phyloP scores from a whole-genome alignment of 345 rosid genomes.

The Brassica carinata region DNA sequence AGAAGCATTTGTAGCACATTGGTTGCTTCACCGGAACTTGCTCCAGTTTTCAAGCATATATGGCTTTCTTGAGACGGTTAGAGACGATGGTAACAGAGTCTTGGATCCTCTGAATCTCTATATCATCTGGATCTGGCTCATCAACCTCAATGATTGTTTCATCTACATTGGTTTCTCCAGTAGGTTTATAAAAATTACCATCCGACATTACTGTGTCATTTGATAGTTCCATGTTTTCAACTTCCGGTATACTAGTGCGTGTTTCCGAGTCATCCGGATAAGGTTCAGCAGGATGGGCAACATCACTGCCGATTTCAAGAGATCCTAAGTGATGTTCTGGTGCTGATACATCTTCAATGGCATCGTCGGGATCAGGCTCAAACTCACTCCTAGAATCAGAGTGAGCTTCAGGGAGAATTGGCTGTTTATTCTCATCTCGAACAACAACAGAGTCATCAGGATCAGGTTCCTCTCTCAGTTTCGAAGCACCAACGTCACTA shows the following conservation, averaged over 20 bases:
- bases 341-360: conserved; percentile 16
- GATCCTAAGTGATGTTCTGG: conserved; percentile 11
- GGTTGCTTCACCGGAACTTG: conserved; percentile 49
- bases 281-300: conserved; percentile 43
- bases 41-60: conserved; percentile 59
- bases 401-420: conserved; percentile 4
- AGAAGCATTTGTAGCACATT: conserved; percentile 61
- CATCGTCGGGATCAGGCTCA: conserved; percentile 57
- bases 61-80: conserved; percentile 67
- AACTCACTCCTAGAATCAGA: conserved; percentile 33
- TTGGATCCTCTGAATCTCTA: conserved; percentile 76
- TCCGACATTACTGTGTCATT: conserved; percentile 14
- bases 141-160: conserved; percentile 49
- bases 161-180: conserved; percentile 2
- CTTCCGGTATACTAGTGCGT: conserved; percentile 6
- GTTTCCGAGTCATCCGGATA: conserved; percentile 60
- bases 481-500: conserved; percentile 38
- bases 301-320: conserved; percentile 16
- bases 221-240: conserved; percentile 20
- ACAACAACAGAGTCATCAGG: conserved; percentile 55
- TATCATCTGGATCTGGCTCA: conserved; percentile 80
- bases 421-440: conserved; percentile 20
- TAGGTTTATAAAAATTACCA: not conserved
- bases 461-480: conserved; percentile 59
- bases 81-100: conserved; percentile 66